Conservation (phyloP, 495 filamentous ascomycete genomes). For the Penicillium egyptiacum region DNA sequence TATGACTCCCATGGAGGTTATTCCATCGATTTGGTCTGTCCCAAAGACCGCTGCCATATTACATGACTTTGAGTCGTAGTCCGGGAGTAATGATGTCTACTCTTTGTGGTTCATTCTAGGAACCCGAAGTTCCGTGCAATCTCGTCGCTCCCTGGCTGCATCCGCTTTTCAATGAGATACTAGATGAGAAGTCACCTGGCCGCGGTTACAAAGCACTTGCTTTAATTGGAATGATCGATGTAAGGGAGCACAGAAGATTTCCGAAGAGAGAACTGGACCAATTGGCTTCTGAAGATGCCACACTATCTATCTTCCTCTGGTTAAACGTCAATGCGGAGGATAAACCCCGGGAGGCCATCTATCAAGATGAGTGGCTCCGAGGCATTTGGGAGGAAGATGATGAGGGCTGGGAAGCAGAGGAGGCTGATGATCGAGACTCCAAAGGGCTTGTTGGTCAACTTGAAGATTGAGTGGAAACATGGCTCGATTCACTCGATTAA, state of each 20-base stretch:
- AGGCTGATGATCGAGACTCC: neutral
- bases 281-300: neutral
- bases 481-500: neutral
- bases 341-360: neutral
- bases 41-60: constrained; percentile 8
- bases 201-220: constrained; percentile 7
- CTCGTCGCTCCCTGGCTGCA: constrained; percentile 24
- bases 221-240: constrained; percentile 5
- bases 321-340: neutral
- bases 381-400: neutral
- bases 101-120: constrained; percentile 20
- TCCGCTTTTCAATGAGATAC: constrained; percentile 17
- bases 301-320: neutral
- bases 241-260: neutral
- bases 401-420: neutral
- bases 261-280: neutral
- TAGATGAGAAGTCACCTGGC: no score
- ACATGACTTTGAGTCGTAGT: constrained; percentile 20
- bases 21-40: no score
- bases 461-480: neutral
- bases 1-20: no score
- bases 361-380: neutral
- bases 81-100: constrained; percentile 15
- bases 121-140: constrained; percentile 17
- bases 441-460: neutral